Percentiles rank a stretch among this genome's conserved stretches.
Evolutionary conservation across 306 rosid genomes (phyloP).

Genomic region (Cicer cuneatum): DNA sequence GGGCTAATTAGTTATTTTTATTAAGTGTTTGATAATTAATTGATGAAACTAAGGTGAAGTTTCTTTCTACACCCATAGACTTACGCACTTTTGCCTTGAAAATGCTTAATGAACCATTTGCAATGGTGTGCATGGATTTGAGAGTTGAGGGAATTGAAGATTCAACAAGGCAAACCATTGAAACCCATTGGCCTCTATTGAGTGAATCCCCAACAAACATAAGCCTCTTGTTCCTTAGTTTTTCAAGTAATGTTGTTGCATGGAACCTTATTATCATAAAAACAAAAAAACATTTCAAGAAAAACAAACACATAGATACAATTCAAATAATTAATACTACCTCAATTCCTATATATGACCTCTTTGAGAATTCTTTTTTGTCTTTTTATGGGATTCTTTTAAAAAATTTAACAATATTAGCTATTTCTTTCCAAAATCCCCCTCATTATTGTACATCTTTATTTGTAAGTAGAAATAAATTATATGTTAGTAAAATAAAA

Average conservation of each 20-base stretch:
- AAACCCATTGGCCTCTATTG: conserved; percentile 94
- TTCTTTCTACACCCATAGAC: neutral
- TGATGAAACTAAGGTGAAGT: neutral
- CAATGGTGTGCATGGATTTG: conserved; percentile 67
- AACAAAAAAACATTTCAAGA: conserved; percentile 55
- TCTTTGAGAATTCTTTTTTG: too few relatives aligned
- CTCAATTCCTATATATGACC: too few relatives aligned
- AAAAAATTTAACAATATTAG: too few relatives aligned
- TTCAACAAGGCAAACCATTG: conserved; percentile 83
- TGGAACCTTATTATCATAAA: conserved; percentile 79
- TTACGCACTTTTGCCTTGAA: conserved; percentile 75
- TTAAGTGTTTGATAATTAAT: too few relatives aligned
- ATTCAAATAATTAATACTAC: neutral
- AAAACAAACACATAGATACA: neutral
- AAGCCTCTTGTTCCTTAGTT: conserved; percentile 82
- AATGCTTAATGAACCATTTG: conserved; percentile 70
- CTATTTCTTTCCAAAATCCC: too few relatives aligned
- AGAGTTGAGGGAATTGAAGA: conserved; percentile 49
- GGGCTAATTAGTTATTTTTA: too few relatives aligned
- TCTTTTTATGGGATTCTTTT: too few relatives aligned
- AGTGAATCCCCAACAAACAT: conserved; percentile 90
- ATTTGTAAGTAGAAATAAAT: too few relatives aligned
- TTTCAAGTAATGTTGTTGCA: conserved; percentile 75
- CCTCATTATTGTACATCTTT: too few relatives aligned
- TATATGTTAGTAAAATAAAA: too few relatives aligned